A percentile compares a stretch with the other conserved stretches of the same genome.
Conservation (phyloP, 2,329 filamentous ascomycete species). For the Capronia coronata region DNA sequence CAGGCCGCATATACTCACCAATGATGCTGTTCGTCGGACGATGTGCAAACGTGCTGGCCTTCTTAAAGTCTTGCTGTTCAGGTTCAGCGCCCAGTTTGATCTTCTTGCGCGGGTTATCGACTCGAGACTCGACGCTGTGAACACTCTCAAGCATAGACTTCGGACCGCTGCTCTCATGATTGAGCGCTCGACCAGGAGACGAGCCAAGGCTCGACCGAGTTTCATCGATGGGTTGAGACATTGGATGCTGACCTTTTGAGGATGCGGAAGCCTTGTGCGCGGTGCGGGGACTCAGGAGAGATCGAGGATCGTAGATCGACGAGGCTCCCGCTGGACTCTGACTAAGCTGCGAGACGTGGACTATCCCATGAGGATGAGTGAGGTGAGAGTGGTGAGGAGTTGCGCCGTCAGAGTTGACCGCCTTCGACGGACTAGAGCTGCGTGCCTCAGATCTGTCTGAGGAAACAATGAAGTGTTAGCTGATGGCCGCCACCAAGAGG, state of each 20-base stretch:
- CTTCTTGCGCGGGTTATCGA: constrained; percentile 57
- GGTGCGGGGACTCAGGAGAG: constrained; percentile 9
- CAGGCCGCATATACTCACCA: constrained; percentile 60
- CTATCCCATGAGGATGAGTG: not conserved
- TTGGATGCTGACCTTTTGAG: not conserved
- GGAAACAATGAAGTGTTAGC: not conserved
- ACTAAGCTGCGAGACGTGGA: not conserved
- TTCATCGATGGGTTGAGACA: not conserved
- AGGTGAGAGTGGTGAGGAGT: not conserved
- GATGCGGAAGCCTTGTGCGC: not conserved
- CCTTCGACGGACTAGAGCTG: not conserved
- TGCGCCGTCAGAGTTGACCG: not conserved
- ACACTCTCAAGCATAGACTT: constrained; percentile 63
- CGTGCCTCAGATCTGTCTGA: not conserved
- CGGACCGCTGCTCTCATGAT: constrained; percentile 8
- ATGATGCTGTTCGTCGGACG: constrained; percentile 52
- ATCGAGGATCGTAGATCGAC: not conserved
- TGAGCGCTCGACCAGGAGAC: not conserved
- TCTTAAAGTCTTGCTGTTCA: constrained; percentile 26
- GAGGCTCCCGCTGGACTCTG: not conserved
- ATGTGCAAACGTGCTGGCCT: constrained; percentile 29
- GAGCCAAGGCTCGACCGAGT: not conserved
- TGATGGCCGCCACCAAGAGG: too few relatives aligned
- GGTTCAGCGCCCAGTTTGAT: constrained; percentile 44
- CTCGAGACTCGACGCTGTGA: constrained; percentile 66